A percentile compares a stretch with the other conserved stretches of the same genome.
Conservation (phyloP, 2,329 filamentous ascomycete genomes). For the Exophiala viscosa region DNA sequence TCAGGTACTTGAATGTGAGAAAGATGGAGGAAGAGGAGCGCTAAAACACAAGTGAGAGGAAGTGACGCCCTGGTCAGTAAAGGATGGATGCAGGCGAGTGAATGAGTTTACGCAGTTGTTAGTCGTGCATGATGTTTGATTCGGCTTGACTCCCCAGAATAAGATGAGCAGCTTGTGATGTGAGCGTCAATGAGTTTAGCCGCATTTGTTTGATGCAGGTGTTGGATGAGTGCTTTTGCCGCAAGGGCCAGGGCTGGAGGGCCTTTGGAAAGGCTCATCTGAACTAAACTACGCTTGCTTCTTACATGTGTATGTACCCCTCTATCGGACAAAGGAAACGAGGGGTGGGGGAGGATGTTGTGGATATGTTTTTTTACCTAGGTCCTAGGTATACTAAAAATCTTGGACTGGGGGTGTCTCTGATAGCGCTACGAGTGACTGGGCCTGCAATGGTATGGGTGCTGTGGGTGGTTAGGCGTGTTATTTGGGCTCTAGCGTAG, state of each 20-base stretch:
- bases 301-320: no score
- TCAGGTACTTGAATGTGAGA: constrained; percentile 19
- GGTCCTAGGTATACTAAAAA: no score
- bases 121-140: constrained; percentile 21
- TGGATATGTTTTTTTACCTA: no score
- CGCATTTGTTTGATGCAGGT: constrained; percentile 12
- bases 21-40: constrained; percentile 22
- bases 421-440: no score
- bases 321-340: no score
- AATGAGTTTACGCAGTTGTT: constrained; percentile 14
- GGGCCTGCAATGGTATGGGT: no score
- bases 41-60: constrained; percentile 9
- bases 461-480: no score
- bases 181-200: constrained; percentile 21
- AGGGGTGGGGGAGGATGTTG: no score
- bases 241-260: background rate
- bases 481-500: no score
- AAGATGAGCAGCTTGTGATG: constrained; percentile 20
- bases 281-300: no score
- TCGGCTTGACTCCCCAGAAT: constrained; percentile 24
- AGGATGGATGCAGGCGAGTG: background rate
- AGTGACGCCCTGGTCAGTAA: constrained; percentile 3
- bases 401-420: no score
- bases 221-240: background rate
- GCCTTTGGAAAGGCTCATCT: no score